These are phyloP conservation scores for Gelatoporia subvermispora DNA, from an alignment of 768 basidiomycete genomes.

Conservation along the genomic window DNA sequence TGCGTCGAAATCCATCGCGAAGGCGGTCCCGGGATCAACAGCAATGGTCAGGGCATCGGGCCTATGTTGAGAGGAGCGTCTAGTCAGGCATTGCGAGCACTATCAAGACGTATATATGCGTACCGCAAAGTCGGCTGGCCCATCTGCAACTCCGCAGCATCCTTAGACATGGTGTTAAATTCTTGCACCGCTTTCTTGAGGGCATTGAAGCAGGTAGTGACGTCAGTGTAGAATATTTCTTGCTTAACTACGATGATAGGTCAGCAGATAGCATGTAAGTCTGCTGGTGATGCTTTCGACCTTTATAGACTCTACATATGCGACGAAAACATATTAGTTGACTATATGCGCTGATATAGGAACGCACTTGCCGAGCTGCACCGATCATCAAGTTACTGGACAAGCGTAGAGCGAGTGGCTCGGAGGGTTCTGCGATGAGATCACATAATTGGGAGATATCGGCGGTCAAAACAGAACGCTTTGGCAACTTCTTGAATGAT, in stretches of 20 bases:
- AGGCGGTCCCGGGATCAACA: slow-evolving; percentile 44
- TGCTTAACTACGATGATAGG: slow-evolving; percentile 57
- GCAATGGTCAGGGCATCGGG: slow-evolving; percentile 32
- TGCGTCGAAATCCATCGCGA: slow-evolving; percentile 59
- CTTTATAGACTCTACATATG: slow-evolving; percentile 42
- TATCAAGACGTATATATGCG: slow-evolving; percentile 33
- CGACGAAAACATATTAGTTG: not conserved
- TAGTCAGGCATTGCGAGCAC: no score
- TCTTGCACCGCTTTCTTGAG: slow-evolving; percentile 79
- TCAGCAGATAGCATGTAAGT: not conserved
- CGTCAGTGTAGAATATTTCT: slow-evolving; percentile 78
- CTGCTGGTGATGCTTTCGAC: slow-evolving; percentile 20
- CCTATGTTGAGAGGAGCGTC: slow-evolving; percentile 10
- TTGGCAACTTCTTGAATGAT: slow-evolving; percentile 79
- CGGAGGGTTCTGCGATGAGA: slow-evolving; percentile 75
- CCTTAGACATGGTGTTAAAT: slow-evolving; percentile 39
- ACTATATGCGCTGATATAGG: slow-evolving; percentile 16
- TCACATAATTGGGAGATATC: slow-evolving; percentile 79
- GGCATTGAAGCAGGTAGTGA: slow-evolving; percentile 68
- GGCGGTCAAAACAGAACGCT: slow-evolving; percentile 77
- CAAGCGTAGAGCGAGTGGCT: slow-evolving; percentile 80
- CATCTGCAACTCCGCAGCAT: slow-evolving; percentile 63
- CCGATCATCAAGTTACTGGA: slow-evolving; percentile 90
- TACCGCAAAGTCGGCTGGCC: slow-evolving; percentile 62
- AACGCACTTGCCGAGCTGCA: slow-evolving; percentile 64